Evolutionary conservation across 2,329 filamentous ascomycete species (phyloP).

Genomic region (Colletotrichum viniferum): DNA sequence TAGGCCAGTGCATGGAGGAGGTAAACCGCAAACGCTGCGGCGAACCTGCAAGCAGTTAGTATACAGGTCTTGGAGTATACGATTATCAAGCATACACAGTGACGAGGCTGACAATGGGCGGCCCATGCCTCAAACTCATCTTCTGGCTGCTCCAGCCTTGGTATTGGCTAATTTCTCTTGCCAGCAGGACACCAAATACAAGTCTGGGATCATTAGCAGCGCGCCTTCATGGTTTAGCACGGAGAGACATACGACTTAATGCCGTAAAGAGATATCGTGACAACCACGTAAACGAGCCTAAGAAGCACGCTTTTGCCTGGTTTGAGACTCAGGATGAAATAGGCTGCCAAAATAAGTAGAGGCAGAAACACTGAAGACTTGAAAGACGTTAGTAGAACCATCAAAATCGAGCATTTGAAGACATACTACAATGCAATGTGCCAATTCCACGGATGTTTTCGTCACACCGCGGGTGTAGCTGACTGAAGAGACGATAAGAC

Average conservation of each 20-base stretch:
- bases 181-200: not conserved
- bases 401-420: rapidly evolving
- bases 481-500: not conserved
- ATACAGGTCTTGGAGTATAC: not conserved
- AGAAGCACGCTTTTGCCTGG: not conserved
- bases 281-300: not conserved
- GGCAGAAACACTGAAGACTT: not conserved
- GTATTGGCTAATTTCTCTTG: not conserved
- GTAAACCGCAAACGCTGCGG: not conserved
- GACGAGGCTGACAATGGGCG: not conserved
- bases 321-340: not conserved
- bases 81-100: not conserved
- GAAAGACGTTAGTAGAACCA: rapidly evolving
- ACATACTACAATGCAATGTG: not conserved
- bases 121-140: not conserved
- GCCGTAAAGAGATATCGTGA: not conserved
- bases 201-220: not conserved
- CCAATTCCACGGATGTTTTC: not conserved
- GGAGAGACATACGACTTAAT: not conserved
- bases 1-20: not conserved
- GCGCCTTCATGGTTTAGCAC: not conserved
- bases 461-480: not conserved
- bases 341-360: not conserved
- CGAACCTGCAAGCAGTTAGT: not conserved
- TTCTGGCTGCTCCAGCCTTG: not conserved